Evolutionary conservation across 768 basidiomycete genomes (phyloP), one percentile per base, ranked within the genome.

Genomic region (Pleurotus sapidus): DNA sequence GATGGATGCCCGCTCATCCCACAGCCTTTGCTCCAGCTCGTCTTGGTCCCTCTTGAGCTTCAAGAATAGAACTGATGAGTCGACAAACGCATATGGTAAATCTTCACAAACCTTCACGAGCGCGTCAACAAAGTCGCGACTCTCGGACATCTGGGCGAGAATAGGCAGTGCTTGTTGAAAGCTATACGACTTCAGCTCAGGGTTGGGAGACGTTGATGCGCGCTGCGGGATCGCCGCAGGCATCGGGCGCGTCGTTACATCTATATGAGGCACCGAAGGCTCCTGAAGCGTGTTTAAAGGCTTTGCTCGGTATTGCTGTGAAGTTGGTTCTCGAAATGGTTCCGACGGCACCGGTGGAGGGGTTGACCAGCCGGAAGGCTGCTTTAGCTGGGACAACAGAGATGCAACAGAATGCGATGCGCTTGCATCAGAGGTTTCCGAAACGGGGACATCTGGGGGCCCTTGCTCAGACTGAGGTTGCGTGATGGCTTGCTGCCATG

Each of bases 21-120:
- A 91, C 37, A 93, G 69, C 57, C 77, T 78, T 59, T 73, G 78
- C 68, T 94, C 92, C 34, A 93, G 73, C 20, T 76, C 74, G 56
- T 84, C 76, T 71, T 94, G 92, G 49, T 89, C 87, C 54, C 80
- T 70, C 69, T 84, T 88, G 64, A 94, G 74, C 91, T 91, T 64
- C 18, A 54, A 25, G 42, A 3, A 49, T 17, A 48, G 57, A 25
- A 17, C 50, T 48, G 25, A 18, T 38, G 39, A 47, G 20, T 57
- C 34, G 38, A 27, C 47, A 14, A 48, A 27, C 30, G 40, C 55
- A 30, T 49, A 49, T 59, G 37, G 50, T 43, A 37, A 37, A 60
- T 37, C 14, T 45, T 51, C 43, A 59, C 64, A 47, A 70, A 88
- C 90, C 71, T 81, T 77, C 43, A 70, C 70, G 39, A 92, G 63